These are phyloP conservation scores for Meyerozyma carpophila DNA, from an alignment of 1,139 yeast species.

Conservation along the genomic window DNA sequence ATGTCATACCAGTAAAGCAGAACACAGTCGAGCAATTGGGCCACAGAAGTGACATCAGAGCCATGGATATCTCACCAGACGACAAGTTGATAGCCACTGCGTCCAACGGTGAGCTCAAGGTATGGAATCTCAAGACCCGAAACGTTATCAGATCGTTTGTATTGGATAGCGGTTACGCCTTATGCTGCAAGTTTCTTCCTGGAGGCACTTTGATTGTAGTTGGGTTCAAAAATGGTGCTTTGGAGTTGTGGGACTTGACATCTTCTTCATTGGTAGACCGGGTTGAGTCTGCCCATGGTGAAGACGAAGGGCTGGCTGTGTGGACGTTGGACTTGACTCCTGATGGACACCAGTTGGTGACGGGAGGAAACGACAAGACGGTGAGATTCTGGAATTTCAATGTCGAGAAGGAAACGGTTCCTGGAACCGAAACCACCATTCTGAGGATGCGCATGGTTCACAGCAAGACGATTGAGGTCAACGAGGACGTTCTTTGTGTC, in stretches of 20 bases:
- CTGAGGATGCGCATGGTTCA: slow-evolving; percentile 61
- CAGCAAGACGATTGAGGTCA: slow-evolving; percentile 74
- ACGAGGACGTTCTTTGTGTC: slow-evolving; percentile 80
- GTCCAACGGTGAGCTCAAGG: slow-evolving; percentile 80
- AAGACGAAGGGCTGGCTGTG: slow-evolving; percentile 55
- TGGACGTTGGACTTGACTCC: slow-evolving; percentile 88
- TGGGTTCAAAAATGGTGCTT: slow-evolving; percentile 86
- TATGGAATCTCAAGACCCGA: slow-evolving; percentile 77
- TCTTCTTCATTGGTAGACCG: slow-evolving; percentile 67
- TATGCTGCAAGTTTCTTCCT: slow-evolving; percentile 78
- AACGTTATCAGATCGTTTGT: slow-evolving; percentile 75
- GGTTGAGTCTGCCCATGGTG: slow-evolving; percentile 24
- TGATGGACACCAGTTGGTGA: slow-evolving; percentile 79
- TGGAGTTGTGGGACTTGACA: slow-evolving; percentile 83
- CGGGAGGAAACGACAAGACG: slow-evolving; percentile 91
- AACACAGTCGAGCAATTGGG: slow-evolving; percentile 72
- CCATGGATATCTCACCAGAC: slow-evolving; percentile 78
- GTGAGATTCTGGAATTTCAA: slow-evolving; percentile 87
- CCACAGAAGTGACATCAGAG: slow-evolving; percentile 83
- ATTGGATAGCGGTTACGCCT: slow-evolving; percentile 77
- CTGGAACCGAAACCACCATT: slow-evolving; percentile 57
- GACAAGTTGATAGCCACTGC: slow-evolving; percentile 81
- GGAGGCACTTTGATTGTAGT: slow-evolving; percentile 84
- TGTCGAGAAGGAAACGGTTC: slow-evolving; percentile 59
- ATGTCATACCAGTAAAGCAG: slow-evolving; percentile 25